Evolutionary conservation across 108 stramenopile species (phyloP).

Genomic region (Nitzschia sp.): DNA sequence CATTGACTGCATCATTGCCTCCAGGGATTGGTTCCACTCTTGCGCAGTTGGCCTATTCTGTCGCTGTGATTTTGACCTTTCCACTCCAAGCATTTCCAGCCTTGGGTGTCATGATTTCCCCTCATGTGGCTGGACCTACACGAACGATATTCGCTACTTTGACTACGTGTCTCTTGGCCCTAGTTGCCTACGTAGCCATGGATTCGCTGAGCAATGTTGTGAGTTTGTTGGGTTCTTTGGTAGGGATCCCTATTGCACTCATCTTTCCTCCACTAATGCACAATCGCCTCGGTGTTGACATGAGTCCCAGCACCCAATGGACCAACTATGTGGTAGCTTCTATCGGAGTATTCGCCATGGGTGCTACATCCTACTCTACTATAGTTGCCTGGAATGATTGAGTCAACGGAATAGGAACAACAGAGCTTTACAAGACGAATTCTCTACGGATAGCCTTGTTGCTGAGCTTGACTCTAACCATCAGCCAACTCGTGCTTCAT

Average conservation of each 20-base stretch:
- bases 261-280: conserved; percentile 51
- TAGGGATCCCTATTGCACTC: conserved; percentile 57
- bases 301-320: not conserved
- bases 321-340: conserved; percentile 33
- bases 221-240: conserved; percentile 44
- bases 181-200: conserved; percentile 40
- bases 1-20: conserved; percentile 50
- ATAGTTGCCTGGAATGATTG: conserved; percentile 35
- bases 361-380: conserved; percentile 39
- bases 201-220: conserved; percentile 54
- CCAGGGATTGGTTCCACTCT: conserved; percentile 31
- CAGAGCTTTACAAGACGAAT: too few species aligned
- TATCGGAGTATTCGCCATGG: conserved; percentile 37
- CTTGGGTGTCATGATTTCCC: conserved; percentile 36
- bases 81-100: conserved; percentile 65
- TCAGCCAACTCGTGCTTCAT: too few species aligned
- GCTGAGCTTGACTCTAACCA: too few species aligned
- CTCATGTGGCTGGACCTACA: not conserved
- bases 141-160: conserved; percentile 22
- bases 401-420: not conserved
- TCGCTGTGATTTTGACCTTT: conserved; percentile 57
- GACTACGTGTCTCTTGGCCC: conserved; percentile 28
- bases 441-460: too few species aligned
- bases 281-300: conserved; percentile 26
- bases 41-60: conserved; percentile 52